Evolutionary conservation across 1,284 basidiomycete genomes (phyloP).

Genomic region (Coniferiporia sulphurascens): DNA sequence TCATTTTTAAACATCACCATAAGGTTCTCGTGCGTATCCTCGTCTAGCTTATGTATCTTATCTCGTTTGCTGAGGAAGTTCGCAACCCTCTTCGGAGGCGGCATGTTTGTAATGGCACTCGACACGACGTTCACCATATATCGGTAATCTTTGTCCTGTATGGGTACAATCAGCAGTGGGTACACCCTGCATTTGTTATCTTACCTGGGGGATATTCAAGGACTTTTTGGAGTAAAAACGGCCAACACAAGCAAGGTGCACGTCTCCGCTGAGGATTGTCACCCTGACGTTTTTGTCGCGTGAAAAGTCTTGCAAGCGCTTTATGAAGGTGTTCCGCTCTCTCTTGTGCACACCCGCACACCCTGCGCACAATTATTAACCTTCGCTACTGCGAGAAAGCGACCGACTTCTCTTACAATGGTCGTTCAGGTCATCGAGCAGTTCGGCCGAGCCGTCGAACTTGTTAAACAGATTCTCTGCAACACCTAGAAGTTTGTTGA

Average conservation of each 20-base stretch:
- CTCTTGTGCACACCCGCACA: conserved; percentile 35
- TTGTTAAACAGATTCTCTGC: conserved; percentile 24
- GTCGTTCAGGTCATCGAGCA: conserved; percentile 34
- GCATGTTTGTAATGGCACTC: conserved; percentile 33
- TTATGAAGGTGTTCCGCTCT: conserved; percentile 38
- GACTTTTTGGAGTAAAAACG: conserved; percentile 25
- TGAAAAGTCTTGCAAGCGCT: conserved; percentile 28
- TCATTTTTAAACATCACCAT: conserved; percentile 20
- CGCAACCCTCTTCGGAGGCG: conserved; percentile 35
- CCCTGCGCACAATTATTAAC: conserved; percentile 3
- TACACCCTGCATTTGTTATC: neutral
- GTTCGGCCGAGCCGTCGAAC: conserved; percentile 31
- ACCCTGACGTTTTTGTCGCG: conserved; percentile 27
- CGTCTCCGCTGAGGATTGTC: conserved; percentile 33
- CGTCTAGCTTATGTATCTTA: conserved; percentile 33
- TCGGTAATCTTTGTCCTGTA: conserved; percentile 28
- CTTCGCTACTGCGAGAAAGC: neutral
- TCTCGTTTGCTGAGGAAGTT: conserved; percentile 26
- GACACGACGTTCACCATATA: conserved; percentile 34
- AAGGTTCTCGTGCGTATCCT: conserved; percentile 34
- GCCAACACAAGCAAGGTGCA: conserved; percentile 28
- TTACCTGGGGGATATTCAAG: conserved; percentile 23
- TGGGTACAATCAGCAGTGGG: neutral
- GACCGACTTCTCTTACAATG: conserved; percentile 22
- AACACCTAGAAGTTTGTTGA: conserved; percentile 22